A percentile compares a stretch with the other conserved stretches of the same genome.
phyloP scores from a whole-genome alignment of 805 yeast genomes.

The Jamesozyma lodderae region DNA sequence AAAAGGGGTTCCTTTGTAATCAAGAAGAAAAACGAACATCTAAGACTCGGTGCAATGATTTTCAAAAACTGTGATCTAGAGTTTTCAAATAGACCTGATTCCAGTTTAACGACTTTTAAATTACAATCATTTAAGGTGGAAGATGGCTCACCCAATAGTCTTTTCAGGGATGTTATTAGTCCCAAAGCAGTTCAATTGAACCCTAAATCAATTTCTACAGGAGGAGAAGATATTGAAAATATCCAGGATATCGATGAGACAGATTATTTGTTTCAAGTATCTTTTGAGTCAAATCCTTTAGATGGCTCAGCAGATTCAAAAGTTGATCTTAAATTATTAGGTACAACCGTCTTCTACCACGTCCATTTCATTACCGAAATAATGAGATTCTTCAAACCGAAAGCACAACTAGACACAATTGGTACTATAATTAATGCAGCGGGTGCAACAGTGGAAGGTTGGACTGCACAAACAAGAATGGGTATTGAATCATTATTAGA shows the following conservation, averaged over 20 bases:
- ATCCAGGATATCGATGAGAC: constrained; percentile 11
- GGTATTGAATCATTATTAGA: constrained; percentile 91
- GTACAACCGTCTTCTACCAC: constrained; percentile 86
- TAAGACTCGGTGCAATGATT: constrained; percentile 62
- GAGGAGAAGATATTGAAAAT: no score
- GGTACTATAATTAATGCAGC: constrained; percentile 92
- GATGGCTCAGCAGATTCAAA: constrained; percentile 78
- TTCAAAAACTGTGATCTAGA: constrained; percentile 77
- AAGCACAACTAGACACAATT: constrained; percentile 78
- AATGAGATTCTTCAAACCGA: constrained; percentile 73
- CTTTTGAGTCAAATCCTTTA: constrained; percentile 80
- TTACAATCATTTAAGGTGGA: constrained; percentile 76
- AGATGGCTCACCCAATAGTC: constrained; percentile 70
- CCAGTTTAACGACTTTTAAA: constrained; percentile 61
- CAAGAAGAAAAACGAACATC: constrained; percentile 24
- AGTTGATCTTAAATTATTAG: constrained; percentile 61
- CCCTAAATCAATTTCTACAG: background rate
- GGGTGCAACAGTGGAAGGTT: constrained; percentile 85
- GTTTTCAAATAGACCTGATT: constrained; percentile 68
- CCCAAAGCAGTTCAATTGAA: constrained; percentile 45
- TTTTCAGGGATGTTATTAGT: constrained; percentile 83
- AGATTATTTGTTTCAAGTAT: constrained; percentile 66
- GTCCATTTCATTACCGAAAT: constrained; percentile 74
- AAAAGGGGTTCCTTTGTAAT: constrained; percentile 72
- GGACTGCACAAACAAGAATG: constrained; percentile 79